Percentiles rank a stretch among this genome's conserved stretches.
These are phyloP conservation scores for Rhizopogon sp. DNA, from an alignment of 768 basidiomycete species.

Conservation along the genomic window DNA sequence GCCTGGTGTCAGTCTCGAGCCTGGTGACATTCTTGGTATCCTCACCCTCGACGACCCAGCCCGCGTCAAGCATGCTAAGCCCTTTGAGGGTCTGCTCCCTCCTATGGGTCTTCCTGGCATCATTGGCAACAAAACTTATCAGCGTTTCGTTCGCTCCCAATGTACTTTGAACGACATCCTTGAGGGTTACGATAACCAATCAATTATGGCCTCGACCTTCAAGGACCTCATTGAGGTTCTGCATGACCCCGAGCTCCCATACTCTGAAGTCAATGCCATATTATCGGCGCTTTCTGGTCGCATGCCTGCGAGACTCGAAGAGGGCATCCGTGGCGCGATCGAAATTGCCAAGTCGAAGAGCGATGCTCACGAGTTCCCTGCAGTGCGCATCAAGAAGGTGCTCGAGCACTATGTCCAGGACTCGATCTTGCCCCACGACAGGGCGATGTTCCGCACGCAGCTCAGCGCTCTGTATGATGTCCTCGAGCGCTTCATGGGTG, in stretches of 20 bases:
- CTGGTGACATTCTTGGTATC: constrained; percentile 96
- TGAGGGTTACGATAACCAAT: constrained; percentile 95
- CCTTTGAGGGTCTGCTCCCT: constrained; percentile 92
- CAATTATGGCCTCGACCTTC: constrained; percentile 79
- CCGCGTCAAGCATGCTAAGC: constrained; percentile 97
- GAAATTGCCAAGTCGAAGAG: constrained; percentile 72
- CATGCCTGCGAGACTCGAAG: constrained; percentile 89
- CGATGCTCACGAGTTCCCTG: constrained; percentile 84
- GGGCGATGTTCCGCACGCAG: constrained; percentile 70
- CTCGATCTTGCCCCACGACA: constrained; percentile 74
- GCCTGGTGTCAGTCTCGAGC: constrained; percentile 93
- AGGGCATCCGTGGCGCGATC: constrained; percentile 72
- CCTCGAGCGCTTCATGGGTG: constrained; percentile 74
- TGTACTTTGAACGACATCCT: constrained; percentile 85
- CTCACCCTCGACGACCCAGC: constrained; percentile 93
- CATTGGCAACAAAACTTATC: constrained; percentile 85
- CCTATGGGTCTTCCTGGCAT: constrained; percentile 82
- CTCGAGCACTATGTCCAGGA: constrained; percentile 84
- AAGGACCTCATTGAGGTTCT: constrained; percentile 84
- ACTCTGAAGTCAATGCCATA: constrained; percentile 77
- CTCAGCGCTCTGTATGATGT: constrained; percentile 67
- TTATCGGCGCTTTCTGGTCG: constrained; percentile 89
- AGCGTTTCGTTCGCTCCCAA: constrained; percentile 70
- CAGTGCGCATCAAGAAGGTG: constrained; percentile 76
- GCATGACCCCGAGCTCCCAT: constrained; percentile 83